Percentiles rank a stretch among this genome's conserved stretches.
Conservation (phyloP, 345 rosid species). For the Heritiera littoralis region DNA sequence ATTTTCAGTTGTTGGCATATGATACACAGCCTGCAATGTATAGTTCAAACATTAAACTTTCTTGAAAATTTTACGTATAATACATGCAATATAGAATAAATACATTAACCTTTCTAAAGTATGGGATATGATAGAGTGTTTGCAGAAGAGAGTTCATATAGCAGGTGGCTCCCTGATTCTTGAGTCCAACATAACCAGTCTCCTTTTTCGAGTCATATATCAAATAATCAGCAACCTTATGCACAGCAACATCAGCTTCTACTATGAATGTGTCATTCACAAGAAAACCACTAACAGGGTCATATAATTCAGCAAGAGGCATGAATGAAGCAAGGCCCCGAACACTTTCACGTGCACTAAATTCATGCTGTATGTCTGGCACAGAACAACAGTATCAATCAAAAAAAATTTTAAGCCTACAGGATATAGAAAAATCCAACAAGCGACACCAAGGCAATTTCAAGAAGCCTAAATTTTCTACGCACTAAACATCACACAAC, state of each 20-base stretch:
- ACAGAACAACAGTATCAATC: slow-evolving; percentile 1
- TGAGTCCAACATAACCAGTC: slow-evolving; percentile 69
- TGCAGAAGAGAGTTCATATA: slow-evolving; percentile 73
- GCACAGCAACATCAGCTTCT: slow-evolving; percentile 71
- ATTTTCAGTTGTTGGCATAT: slow-evolving; percentile 75
- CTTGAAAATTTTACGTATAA: not conserved
- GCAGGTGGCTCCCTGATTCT: slow-evolving; percentile 75
- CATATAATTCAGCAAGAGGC: slow-evolving; percentile 61
- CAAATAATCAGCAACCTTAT: slow-evolving; percentile 60
- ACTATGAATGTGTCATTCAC: slow-evolving; percentile 48
- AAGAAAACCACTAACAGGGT: slow-evolving; percentile 54
- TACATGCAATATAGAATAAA: not conserved
- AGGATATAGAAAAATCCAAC: not conserved
- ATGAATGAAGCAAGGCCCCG: slow-evolving; percentile 72
- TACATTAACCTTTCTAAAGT: slow-evolving; percentile 56
- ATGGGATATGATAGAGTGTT: slow-evolving; percentile 58
- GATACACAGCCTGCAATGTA: slow-evolving; percentile 59
- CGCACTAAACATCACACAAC: no score
- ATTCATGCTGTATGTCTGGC: slow-evolving; percentile 63
- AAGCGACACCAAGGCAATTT: not conserved
- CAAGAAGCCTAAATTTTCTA: no score
- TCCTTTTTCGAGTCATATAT: slow-evolving; percentile 65
- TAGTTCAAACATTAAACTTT: slow-evolving; percentile 1
- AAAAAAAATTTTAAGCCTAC: not conserved
- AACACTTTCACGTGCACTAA: slow-evolving; percentile 65